Evolutionary conservation across 1,284 basidiomycete species (phyloP), one percentile per base, ranked within the genome.

Genomic region (Cystobasidium pallidum): DNA sequence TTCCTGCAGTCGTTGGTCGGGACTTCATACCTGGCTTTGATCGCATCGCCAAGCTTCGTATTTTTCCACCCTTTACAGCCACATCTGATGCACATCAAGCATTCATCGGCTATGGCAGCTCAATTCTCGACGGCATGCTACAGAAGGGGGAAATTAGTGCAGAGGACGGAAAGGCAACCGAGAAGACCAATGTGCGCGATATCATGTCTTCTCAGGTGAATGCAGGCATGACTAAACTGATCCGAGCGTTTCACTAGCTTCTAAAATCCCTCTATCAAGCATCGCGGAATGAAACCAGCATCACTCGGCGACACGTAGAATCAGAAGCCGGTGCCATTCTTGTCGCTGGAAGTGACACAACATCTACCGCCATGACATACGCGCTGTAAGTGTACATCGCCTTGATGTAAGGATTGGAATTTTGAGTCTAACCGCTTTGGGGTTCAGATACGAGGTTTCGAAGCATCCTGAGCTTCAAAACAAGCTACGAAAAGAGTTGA

Each of bases 271-370:
- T 70, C 24, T 59, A 70, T 47, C 55, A 39, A 52, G 64, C 67
- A 28, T 61, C 57, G 10, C 47, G 30, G 39, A 39, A 41, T 15
- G 67, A 70, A 15, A 13, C 39, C 19, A 45, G 54, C 55, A 70
- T 70, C 30, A 61, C 67, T n/a, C 36, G 41, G 7, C 36, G 47
- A 28, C 67, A 70, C 24, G 67, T 70, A 13, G 67, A 55, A 13
- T 41, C 67, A n/a, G 67, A 70, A 32, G 67, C 67, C 15, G 67
- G 67, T 10, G 67, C 67, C 3, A 70, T 70, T 45, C 55, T 70
- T 36, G 59, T 70, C 8, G 67, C 67, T 21, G 67, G 67, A 28
- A 70, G 67, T 17, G 67, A 70, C 21, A 70, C 67, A 3, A 70
- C 59, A 2, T 70, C 59, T 24, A 70, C 59, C 21, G 57, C 55